Conservation (phyloP, 352 stramenopile genomes). For the Phytopythium litorale region DNA sequence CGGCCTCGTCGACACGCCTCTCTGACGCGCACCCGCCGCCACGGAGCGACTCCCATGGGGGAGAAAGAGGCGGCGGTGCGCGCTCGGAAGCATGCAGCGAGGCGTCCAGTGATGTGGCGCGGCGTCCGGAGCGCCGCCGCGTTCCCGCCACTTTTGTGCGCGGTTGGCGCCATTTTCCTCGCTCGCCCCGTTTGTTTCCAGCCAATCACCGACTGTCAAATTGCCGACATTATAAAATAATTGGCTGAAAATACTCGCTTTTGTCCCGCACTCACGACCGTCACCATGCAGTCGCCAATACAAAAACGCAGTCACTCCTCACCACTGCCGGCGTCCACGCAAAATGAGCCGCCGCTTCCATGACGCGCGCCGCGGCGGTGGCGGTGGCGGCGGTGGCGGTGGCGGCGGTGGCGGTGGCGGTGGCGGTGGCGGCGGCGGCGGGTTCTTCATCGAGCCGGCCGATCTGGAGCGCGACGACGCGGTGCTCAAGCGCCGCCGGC, state of each 20-base stretch:
- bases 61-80: no score
- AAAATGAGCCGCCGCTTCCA: not conserved
- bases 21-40: no score
- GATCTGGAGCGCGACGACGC: slow-evolving; percentile 54
- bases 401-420: not conserved
- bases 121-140: not conserved
- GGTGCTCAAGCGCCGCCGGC: slow-evolving; percentile 52
- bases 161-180: not conserved
- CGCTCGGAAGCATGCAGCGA: no score
- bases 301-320: not conserved
- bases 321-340: not conserved
- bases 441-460: slow-evolving; percentile 51
- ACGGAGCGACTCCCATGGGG: no score
- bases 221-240: not conserved
- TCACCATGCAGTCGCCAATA: not conserved
- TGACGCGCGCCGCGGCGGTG: not conserved
- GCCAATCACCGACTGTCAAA: not conserved
- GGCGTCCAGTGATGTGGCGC: no score
- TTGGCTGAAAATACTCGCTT: not conserved
- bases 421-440: not conserved
- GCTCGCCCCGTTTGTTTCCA: not conserved
- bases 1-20: no score
- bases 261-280: not conserved
- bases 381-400: not conserved
- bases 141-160: not conserved